These are phyloP conservation scores for Tetraselmis striata DNA, from an alignment of 139 green algal genomes.

Conservation along the genomic window DNA sequence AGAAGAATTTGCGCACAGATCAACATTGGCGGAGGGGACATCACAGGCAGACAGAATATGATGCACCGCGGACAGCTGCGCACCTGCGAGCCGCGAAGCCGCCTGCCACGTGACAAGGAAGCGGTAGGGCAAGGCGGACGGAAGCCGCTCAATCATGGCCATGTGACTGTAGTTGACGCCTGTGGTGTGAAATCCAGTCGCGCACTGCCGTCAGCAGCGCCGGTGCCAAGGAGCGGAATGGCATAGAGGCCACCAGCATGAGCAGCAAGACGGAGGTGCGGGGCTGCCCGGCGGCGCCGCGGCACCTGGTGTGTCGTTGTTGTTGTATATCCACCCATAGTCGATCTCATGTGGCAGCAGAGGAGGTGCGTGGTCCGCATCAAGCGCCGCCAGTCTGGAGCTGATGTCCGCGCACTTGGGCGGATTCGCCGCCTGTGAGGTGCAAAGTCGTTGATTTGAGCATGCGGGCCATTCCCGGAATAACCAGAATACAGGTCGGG, in stretches of 20 bases:
- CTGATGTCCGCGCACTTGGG: background rate
- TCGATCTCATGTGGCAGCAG: background rate
- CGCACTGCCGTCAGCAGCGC: no score
- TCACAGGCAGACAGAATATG: no score
- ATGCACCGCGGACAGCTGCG: no score
- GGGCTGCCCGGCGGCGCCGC: no score
- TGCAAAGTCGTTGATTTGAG: no score
- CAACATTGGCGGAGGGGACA: no score
- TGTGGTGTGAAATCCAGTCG: no score
- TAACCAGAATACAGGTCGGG: background rate
- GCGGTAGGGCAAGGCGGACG: background rate
- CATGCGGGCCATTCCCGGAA: background rate
- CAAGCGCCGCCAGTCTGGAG: background rate
- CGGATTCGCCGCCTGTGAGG: background rate
- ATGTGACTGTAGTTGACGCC: slow-evolving; percentile 13
- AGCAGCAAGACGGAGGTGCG: no score
- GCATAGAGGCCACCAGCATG: no score
- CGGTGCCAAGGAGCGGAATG: no score
- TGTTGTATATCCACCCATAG: background rate
- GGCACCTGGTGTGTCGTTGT: slow-evolving; percentile 1
- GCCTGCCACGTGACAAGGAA: slow-evolving; percentile 5
- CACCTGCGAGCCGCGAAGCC: background rate
- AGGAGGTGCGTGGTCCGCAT: background rate
- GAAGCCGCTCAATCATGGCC: slow-evolving; percentile 12
- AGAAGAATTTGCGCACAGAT: no score